phyloP scores from a whole-genome alignment of 1,284 basidiomycete genomes.

The Rhodofomes roseus region DNA sequence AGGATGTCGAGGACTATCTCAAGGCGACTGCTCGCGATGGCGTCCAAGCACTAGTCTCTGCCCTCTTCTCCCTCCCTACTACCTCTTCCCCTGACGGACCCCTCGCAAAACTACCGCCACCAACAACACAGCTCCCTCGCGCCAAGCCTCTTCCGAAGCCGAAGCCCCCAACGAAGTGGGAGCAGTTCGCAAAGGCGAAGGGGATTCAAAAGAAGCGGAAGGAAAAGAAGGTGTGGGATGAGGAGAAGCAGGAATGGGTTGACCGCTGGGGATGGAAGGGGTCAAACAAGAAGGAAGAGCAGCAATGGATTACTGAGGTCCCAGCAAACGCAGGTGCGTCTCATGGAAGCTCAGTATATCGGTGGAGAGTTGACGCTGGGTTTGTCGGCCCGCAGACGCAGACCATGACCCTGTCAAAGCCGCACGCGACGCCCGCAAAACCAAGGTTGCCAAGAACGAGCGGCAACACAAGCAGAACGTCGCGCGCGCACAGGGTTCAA shows the following conservation, averaged over 20 bases:
- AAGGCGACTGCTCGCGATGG: conserved; percentile 82
- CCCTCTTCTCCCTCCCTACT: conserved; percentile 84
- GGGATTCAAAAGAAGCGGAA: conserved; percentile 84
- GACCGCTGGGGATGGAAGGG: conserved; percentile 89
- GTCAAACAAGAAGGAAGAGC: conserved; percentile 87
- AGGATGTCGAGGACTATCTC: conserved; percentile 79
- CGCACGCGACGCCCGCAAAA: conserved; percentile 77
- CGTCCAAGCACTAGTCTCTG: conserved; percentile 77
- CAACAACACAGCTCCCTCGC: conserved; percentile 77
- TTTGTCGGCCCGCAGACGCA: conserved; percentile 41
- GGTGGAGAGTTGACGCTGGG: too few species aligned
- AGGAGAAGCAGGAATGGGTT: conserved; percentile 92
- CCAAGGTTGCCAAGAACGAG: conserved; percentile 82
- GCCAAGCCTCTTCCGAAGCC: conserved; percentile 92
- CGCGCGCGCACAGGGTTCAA: conserved; percentile 47
- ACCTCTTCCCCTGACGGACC: conserved; percentile 79
- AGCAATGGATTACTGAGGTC: conserved; percentile 92
- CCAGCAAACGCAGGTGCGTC: conserved; percentile 78
- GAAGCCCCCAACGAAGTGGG: conserved; percentile 95
- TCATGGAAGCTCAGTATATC: neutral
- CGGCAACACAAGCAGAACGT: conserved; percentile 78
- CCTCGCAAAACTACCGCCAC: conserved; percentile 77
- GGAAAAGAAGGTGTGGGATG: conserved; percentile 91
- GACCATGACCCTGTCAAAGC: conserved; percentile 79
- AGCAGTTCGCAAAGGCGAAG: conserved; percentile 91